Evolutionary conservation across 2,329 filamentous ascomycete species (phyloP), one percentile per base, ranked within the genome.

Genomic region (Orbilia quercus): DNA sequence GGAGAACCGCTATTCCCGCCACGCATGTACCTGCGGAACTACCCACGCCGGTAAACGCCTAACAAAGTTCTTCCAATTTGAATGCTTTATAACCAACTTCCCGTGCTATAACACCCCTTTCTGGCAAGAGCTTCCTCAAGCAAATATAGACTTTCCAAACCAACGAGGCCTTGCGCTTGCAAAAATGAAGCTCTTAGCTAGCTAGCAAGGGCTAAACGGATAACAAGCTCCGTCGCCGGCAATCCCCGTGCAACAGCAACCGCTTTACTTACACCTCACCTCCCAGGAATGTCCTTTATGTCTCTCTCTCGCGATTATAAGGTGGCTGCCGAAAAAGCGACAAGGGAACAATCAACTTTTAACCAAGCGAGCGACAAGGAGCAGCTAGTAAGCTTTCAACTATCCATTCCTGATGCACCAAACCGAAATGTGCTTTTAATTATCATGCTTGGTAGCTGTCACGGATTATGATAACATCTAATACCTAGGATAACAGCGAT

Each of bases 281-380:
- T 31, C 18, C 22, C 20, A 38, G 44, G 38, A 47, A 11, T 25
- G 38, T 55, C 12, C 14, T 40, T 40, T 40, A 7, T 40, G 36
- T n/a, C 36, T 38, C 31, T 23, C 16, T 59, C 60, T 65, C 45
- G 59, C 47, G 31, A 40, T 66, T 53, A 20, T 36, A 58, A 50
- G 45, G 69, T 73, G 60, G 69, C 69, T 73, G 60, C 69, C 69
- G 69, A 73, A 62, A 59, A 66, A 73, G 69, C 69, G 69, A 73
- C 69, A 58, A 73, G 69, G 69, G 54, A 72, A 66, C 40, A n/a
- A 16, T 44, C 59, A 72, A 73, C 69, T 73, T n/a, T n/a, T 73
- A 73, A 62, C 69, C 69, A 73, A 60, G 69, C 69, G 69, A 73
- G 69, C 53, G 69, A 73, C 69, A 73, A 60, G 69, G 69, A 57